These are phyloP conservation scores for Fusarium tupiense DNA, from an alignment of 2,329 filamentous ascomycete species.

Conservation along the genomic window DNA sequence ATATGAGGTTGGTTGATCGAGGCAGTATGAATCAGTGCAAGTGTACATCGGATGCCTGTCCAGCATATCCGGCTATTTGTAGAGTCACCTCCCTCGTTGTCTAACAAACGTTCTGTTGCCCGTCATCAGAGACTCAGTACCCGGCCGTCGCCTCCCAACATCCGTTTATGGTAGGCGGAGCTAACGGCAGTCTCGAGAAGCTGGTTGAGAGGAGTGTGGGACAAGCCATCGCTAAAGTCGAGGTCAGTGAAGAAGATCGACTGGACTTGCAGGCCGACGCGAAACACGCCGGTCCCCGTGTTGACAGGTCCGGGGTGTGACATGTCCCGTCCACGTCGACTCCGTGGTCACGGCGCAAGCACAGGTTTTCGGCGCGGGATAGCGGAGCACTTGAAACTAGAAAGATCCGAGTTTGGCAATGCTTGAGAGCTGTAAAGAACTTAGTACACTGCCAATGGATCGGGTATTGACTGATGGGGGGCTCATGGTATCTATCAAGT, in stretches of 20 bases:
- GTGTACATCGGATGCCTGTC: neutral
- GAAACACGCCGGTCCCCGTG: slow-evolving; percentile 23
- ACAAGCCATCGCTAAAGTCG: slow-evolving; percentile 5
- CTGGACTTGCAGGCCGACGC: slow-evolving; percentile 11
- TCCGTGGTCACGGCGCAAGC: slow-evolving; percentile 11
- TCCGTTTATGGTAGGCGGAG: slow-evolving; percentile 8
- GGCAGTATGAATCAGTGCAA: neutral
- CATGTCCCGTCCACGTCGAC: neutral
- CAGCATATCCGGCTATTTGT: neutral
- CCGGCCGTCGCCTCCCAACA: neutral
- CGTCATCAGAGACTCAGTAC: neutral
- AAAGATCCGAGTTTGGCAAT: neutral
- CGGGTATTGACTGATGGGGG: neutral
- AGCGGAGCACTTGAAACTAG: neutral
- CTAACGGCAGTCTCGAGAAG: slow-evolving; percentile 14
- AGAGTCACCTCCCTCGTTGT: neutral
- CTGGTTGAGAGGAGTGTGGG: slow-evolving; percentile 1
- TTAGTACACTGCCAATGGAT: neutral
- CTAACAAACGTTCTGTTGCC: neutral
- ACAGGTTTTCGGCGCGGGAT: neutral
- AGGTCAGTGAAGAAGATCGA: neutral
- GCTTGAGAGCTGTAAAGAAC: neutral
- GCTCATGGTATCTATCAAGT: slow-evolving; percentile 1
- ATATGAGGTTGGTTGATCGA: neutral
- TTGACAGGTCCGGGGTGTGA: slow-evolving; percentile 8